Conservation (phyloP, 1,284 basidiomycete species). For the Termitomyces sp. region DNA sequence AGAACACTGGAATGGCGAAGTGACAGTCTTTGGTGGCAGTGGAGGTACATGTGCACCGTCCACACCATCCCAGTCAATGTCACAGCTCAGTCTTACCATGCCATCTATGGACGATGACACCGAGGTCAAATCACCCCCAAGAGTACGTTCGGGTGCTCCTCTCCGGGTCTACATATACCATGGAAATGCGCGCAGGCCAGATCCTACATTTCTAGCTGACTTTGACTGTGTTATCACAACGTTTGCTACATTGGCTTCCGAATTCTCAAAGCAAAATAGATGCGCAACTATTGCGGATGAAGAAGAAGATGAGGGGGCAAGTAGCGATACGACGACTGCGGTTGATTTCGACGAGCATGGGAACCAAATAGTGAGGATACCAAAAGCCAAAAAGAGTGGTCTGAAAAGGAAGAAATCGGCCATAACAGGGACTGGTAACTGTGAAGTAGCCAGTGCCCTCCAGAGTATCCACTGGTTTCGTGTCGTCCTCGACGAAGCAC, state of each 20-base stretch:
- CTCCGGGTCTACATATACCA: conserved; percentile 94
- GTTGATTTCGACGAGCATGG: conserved; percentile 69
- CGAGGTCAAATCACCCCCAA: conserved; percentile 31
- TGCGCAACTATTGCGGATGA: conserved; percentile 49
- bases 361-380: conserved; percentile 49
- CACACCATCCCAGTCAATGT: conserved; percentile 23
- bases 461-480: conserved; percentile 98
- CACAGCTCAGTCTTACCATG: conserved; percentile 22
- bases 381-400: conserved; percentile 56
- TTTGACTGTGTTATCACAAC: conserved; percentile 98
- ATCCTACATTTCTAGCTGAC: conserved; percentile 81
- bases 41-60: conserved; percentile 37
- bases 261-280: conserved; percentile 86
- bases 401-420: conserved; percentile 67
- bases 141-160: conserved; percentile 43
- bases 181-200: conserved; percentile 83
- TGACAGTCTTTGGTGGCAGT: conserved; percentile 75
- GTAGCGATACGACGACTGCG: conserved; percentile 55
- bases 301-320: conserved; percentile 68
- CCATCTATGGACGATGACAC: conserved; percentile 28
- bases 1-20: conserved; percentile 89
- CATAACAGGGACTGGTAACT: conserved; percentile 34
- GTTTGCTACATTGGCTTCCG: conserved; percentile 91
- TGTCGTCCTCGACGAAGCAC: conserved; percentile 96
- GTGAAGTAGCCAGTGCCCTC: conserved; percentile 78